phyloP scores from a whole-genome alignment of 441 rosid species.

The Monsonia emarginata region DNA sequence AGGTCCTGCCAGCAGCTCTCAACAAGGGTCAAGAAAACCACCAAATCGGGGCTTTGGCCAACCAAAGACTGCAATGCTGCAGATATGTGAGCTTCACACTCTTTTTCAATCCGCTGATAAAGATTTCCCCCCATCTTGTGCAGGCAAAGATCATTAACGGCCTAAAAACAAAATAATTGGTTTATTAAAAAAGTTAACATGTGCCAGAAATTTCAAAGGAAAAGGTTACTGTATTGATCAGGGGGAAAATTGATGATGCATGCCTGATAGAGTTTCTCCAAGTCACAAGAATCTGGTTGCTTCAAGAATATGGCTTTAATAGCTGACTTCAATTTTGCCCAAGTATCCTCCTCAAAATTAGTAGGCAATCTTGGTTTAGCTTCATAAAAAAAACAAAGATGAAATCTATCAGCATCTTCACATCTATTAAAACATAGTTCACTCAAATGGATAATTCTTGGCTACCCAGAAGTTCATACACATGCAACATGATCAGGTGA shows the following conservation, averaged over 20 bases:
- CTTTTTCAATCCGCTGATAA: constrained; percentile 75
- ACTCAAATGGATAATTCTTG: not conserved
- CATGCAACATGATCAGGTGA: no score
- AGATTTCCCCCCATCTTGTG: constrained; percentile 92
- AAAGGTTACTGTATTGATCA: not conserved
- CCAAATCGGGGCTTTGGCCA: constrained; percentile 90
- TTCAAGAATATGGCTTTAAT: constrained; percentile 87
- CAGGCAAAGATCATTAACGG: constrained; percentile 83
- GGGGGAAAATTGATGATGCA: constrained; percentile 6
- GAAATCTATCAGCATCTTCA: constrained; percentile 11
- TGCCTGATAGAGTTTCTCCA: constrained; percentile 90
- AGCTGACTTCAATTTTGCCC: constrained; percentile 86
- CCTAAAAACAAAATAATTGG: constrained; percentile 32
- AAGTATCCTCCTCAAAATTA: constrained; percentile 84
- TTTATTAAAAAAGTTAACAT: constrained; percentile 12
- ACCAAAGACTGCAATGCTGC: constrained; percentile 68
- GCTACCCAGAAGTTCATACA: not conserved
- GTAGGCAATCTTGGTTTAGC: constrained; percentile 80
- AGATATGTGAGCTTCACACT: constrained; percentile 75
- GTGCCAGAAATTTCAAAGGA: constrained; percentile 9
- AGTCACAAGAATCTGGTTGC: constrained; percentile 56
- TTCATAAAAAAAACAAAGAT: constrained; percentile 25
- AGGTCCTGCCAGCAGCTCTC: constrained; percentile 97
- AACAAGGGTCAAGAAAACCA: constrained; percentile 78
- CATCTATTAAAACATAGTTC: constrained; percentile 4